Base-by-base conservation (phyloP, 1,284 basidiomycete species). In the Blastosporella zonata region DNA sequence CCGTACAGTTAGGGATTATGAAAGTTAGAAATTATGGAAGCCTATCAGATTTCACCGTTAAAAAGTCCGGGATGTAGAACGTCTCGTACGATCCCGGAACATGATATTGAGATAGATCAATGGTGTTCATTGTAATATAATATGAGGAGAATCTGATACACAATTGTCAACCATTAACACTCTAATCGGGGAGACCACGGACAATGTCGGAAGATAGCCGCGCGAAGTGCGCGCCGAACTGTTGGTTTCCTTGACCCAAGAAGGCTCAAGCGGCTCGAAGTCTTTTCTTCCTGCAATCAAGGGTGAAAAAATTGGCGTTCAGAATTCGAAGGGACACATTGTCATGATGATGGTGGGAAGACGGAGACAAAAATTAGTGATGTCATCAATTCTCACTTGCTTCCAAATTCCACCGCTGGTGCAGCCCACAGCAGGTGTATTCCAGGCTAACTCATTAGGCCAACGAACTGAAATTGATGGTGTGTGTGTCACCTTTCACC, bases 41-140 rank as follows among this genome's bases (percentile, higher is more conserved):
- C 21, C 31, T n/a, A n/a, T n/a, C n/a, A n/a, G n/a, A n/a, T n/a
- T 61, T 55, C 47, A 71, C 72, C 41, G 84, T 83, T 43, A 96
- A 76, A 63, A 95, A 96, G 55, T 93, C 75, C 6, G 88, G 86
- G 20, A 95, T 76, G 67, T 93, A 92, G 60, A 77, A 81, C 1
- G 72, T 68, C 45, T 72, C 69, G 21, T 65, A 59, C 9, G 47
- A 49, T 27, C 70, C 70, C 2, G 67, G 63, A 34, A 81, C 62
- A 28, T 63, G 67, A 55, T 73, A 62, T 17, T 54, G 49, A 31
- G 62, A 59, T 46, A 67, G 39, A 25, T 65, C 61, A 42, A 54
- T 52, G 35, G 47, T 34, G 39, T 48, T 42, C 40, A 41, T 55
- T 13, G 39, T 27, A 34, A 41, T 43, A 22, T 38, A 15, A n/a